Base-by-base conservation (phyloP, 192 early-diverging fungal species). In the Podila epicladia region DNA sequence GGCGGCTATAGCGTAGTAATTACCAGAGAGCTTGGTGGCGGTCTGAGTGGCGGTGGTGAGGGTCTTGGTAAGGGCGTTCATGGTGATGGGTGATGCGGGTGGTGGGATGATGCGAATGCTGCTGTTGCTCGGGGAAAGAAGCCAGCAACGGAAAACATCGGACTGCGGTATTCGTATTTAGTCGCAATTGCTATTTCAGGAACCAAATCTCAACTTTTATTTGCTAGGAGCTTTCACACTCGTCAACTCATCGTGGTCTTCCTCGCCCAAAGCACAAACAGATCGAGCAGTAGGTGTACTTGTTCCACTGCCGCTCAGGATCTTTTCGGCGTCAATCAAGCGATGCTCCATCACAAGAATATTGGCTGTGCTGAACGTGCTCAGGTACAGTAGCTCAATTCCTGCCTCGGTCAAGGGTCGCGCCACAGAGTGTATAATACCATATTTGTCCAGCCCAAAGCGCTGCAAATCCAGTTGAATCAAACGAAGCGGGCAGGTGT, bases 361-460 rank as follows among this genome's bases (percentile, higher is more conserved):
- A 63, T 93, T 93, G 64, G 92, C 90, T 9, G 91, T 91, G 32
- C 73, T 89, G 49, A 82, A 90, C 12, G 92, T 93, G 62, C 88
- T 90, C 64, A 93, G 66, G 73, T 89, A 92, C 28, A 93, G 75
- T 26, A 93, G 51, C 37, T 93, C 89, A 65, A 93, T 87, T 26
- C 84, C 85, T 0, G 86, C 86, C 48, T 82, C 79, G 3, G 67
- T 80, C 49, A 93, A 82, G 7, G 89, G 91, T 62, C 91, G 77
- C 17, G 90, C 85, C 65, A 93, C 92, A 22, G 90, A 91, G 58
- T 85, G 87, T 6, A 93, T 89, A 62, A 93, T 92, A 65, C 92
- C 92, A 67, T 84, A 92, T 38, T 88, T 85, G 74, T 93, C 92
- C 37, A 87, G 74, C 53, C 85, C 86, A 58, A 84, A 83, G 12